Evolutionary conservation across 805 yeast species (phyloP), one percentile per base, ranked within the genome.

Genomic region (Zygosaccharomyces kombuchaensis): DNA sequence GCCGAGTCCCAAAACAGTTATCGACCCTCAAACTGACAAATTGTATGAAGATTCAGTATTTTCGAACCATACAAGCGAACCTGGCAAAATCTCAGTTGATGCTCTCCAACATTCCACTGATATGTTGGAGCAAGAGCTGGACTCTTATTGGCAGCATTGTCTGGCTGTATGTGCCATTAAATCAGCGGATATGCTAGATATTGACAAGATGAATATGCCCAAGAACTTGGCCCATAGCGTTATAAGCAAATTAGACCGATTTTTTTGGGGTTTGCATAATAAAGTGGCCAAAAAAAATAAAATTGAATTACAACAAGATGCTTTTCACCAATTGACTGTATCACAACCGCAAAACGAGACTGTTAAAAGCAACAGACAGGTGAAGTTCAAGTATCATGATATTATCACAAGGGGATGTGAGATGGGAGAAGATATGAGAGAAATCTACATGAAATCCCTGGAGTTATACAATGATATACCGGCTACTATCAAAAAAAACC

Each of bases 1-100:
- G 91, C 91, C 91, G 1, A 58, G 73, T 31, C 56, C 65, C 0
- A 43, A 50, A 22, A 53, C 62, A 1, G 54, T 62, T 7, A 54
- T 65, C 3, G 60, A 65, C 34, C 69, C 69, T 2, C 51, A 56
- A 13, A 57, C 58, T 1, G 47, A 56, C 43, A 40, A 40, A 21
- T 19, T 61, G 4, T 65, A 59, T 43, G 66, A 58, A 43, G 66
- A 60, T 40, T 37, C 25, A 13, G n/a, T 10, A 8, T n/a, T n/a
- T 3, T 17, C 21, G 25, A 36, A 35, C 31, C 16, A 17, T 2
- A 29, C 19, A 12, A 27, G 29, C 31, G 35, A 43, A 31, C 53
- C 59, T 3, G 60, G 63, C 21, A 62, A 61, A 40, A 47, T 63
- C 2, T 60, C 66, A 4, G 35, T 47, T 1, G 41, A 45, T 2